Evolutionary conservation across 2,329 filamentous ascomycete species (phyloP).

Genomic region (Penicillium sp.): DNA sequence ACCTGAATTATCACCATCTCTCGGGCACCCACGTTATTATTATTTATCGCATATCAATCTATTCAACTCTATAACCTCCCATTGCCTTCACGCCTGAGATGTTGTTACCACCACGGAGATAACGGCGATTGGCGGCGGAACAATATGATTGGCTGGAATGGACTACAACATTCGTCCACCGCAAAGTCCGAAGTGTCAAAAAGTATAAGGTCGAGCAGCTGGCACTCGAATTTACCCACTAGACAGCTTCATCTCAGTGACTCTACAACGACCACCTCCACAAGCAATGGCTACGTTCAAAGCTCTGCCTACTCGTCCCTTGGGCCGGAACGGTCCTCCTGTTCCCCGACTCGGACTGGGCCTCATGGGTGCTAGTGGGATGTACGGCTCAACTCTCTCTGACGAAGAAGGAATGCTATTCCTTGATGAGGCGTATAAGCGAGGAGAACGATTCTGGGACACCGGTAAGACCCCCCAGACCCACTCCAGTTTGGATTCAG

Average conservation of each 20-base stretch:
- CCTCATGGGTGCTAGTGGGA: slow-evolving; percentile 30
- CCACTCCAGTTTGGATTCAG: no score
- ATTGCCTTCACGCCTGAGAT: neutral
- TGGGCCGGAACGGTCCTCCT: slow-evolving; percentile 32
- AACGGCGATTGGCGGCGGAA: slow-evolving; percentile 16
- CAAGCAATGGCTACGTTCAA: slow-evolving; percentile 6
- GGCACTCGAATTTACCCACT: neutral
- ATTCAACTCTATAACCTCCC: no score
- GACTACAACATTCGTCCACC: slow-evolving; percentile 4
- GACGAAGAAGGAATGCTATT: slow-evolving; percentile 50
- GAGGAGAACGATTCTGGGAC: slow-evolving; percentile 51
- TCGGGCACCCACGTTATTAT: neutral
- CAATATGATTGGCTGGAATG: slow-evolving; percentile 9
- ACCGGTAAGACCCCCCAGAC: slow-evolving; percentile 26
- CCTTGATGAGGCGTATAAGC: slow-evolving; percentile 49
- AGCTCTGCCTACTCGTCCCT: slow-evolving; percentile 25
- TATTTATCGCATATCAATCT: no score
- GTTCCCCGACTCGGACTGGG: slow-evolving; percentile 33
- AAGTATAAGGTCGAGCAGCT: neutral
- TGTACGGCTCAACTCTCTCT: slow-evolving; percentile 33
- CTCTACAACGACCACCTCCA: neutral
- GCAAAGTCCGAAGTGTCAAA: slow-evolving; percentile 5
- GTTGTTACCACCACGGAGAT: neutral
- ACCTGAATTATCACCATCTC: no score
- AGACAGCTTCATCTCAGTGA: neutral